Evolutionary conservation across 2,329 filamentous ascomycete species (phyloP).

Genomic region (Paraphoma sp.): DNA sequence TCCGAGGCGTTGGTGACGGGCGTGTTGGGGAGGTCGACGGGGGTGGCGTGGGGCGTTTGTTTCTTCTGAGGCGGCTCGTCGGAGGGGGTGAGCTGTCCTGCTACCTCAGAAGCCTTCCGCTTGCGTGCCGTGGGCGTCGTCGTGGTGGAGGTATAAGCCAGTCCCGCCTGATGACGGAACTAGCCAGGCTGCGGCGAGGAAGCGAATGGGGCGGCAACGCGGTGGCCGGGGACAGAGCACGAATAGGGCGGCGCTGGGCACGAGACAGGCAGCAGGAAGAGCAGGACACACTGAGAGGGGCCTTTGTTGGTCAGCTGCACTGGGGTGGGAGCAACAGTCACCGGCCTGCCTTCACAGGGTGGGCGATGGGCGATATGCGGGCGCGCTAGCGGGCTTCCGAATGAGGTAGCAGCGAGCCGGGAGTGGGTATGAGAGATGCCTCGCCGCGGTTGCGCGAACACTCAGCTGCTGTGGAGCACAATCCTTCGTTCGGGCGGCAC

Average conservation of each 20-base stretch:
- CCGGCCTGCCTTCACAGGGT: neutral
- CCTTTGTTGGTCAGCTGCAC: constrained; percentile 33
- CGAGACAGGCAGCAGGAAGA: constrained; percentile 14
- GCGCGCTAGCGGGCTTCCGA: constrained; percentile 5
- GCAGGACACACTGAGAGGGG: constrained; percentile 4
- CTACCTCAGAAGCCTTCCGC: constrained; percentile 48
- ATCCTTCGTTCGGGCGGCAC: neutral
- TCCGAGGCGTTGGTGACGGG: constrained; percentile 46
- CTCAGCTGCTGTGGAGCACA: neutral
- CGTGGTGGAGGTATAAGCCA: constrained; percentile 41
- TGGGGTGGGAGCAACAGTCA: neutral
- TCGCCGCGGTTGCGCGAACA: constrained; percentile 17
- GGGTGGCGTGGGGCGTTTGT: constrained; percentile 21
- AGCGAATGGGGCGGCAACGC: constrained; percentile 10
- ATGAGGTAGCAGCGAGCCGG: constrained; percentile 16
- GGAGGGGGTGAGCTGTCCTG: constrained; percentile 31
- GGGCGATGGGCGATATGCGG: constrained; percentile 17
- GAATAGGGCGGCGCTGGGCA: constrained; percentile 12
- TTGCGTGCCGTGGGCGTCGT: constrained; percentile 47
- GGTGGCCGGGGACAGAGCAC: constrained; percentile 15
- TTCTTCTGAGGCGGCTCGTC: constrained; percentile 42
- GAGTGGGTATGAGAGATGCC: constrained; percentile 12
- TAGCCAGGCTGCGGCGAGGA: constrained; percentile 43
- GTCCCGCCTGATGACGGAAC: constrained; percentile 51
- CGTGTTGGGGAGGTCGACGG: constrained; percentile 37